Conservation (phyloP, 2,329 filamentous ascomycete species). For the Ceratocystiopsis sp. region DNA sequence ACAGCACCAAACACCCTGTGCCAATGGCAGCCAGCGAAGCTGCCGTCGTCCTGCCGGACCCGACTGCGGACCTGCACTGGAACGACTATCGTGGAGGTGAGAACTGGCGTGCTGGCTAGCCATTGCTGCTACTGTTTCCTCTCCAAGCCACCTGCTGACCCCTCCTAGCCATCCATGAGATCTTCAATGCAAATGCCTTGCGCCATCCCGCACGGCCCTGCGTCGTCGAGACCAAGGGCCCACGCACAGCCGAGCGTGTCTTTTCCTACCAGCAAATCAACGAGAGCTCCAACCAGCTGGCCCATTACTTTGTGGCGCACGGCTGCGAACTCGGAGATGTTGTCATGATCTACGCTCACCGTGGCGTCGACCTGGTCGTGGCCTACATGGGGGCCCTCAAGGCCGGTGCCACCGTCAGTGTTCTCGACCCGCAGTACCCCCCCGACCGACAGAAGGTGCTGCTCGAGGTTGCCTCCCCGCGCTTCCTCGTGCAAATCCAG, state of each 20-base stretch:
- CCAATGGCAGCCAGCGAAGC: too few relatives aligned
- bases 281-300: conserved; percentile 64
- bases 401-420: conserved; percentile 43
- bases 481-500: too few relatives aligned
- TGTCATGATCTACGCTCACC: conserved; percentile 81
- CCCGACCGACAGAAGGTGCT: conserved; percentile 50
- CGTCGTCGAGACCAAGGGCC: conserved; percentile 30
- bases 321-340: conserved; percentile 69
- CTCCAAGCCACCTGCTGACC: too few relatives aligned
- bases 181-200: conserved; percentile 49
- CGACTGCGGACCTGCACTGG: conserved; percentile 9
- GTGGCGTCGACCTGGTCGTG: conserved; percentile 24
- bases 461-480: too few relatives aligned
- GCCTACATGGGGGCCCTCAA: background rate
- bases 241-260: conserved; percentile 35
- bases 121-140: background rate
- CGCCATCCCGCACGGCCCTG: conserved; percentile 44
- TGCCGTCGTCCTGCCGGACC: conserved; percentile 2
- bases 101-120: background rate
- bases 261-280: conserved; percentile 82
- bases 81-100: conserved; percentile 7
- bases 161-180: conserved; percentile 43
- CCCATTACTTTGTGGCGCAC: conserved; percentile 58
- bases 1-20: too few relatives aligned
- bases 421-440: conserved; percentile 71